These are phyloP conservation scores for Ceratobasidium sp. DNA, from an alignment of 1,284 basidiomycete genomes.

Conservation along the genomic window DNA sequence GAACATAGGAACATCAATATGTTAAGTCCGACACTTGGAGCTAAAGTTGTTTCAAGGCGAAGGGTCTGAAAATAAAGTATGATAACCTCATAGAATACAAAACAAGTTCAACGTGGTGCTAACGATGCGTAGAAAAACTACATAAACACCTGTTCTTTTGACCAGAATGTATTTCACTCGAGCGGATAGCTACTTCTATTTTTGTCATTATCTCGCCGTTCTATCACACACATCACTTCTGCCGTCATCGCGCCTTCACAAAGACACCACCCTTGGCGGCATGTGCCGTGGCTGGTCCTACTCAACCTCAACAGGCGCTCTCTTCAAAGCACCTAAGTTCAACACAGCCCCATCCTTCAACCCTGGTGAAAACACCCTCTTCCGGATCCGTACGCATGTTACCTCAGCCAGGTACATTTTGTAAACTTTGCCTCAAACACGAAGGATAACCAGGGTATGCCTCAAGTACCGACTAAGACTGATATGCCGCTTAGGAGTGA, in stretches of 20 bases:
- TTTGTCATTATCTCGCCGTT: background rate
- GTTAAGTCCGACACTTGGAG: no score
- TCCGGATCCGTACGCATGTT: slow-evolving; percentile 50
- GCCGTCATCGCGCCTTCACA: slow-evolving; percentile 50
- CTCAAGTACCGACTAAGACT: slow-evolving; percentile 17
- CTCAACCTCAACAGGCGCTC: slow-evolving; percentile 46
- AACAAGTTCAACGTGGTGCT: no score
- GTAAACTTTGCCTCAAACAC: slow-evolving; percentile 49
- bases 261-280: slow-evolving; percentile 48
- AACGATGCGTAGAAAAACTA: no score
- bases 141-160: no score
- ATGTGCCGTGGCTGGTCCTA: slow-evolving; percentile 51
- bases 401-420: slow-evolving; percentile 49
- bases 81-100: no score
- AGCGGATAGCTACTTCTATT: background rate
- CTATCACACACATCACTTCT: slow-evolving; percentile 46
- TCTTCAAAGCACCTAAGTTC: slow-evolving; percentile 51
- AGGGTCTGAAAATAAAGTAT: no score
- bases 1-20: no score
- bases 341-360: slow-evolving; percentile 49
- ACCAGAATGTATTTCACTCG: slow-evolving; percentile 41
- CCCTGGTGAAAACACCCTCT: slow-evolving; percentile 48
- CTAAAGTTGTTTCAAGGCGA: no score
- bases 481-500: slow-evolving; percentile 36
- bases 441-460: slow-evolving; percentile 26